A percentile compares a stretch with the other conserved stretches of the same genome.
Conservation (phyloP, 1,284 basidiomycete genomes). For the Ustilago trichophora region DNA sequence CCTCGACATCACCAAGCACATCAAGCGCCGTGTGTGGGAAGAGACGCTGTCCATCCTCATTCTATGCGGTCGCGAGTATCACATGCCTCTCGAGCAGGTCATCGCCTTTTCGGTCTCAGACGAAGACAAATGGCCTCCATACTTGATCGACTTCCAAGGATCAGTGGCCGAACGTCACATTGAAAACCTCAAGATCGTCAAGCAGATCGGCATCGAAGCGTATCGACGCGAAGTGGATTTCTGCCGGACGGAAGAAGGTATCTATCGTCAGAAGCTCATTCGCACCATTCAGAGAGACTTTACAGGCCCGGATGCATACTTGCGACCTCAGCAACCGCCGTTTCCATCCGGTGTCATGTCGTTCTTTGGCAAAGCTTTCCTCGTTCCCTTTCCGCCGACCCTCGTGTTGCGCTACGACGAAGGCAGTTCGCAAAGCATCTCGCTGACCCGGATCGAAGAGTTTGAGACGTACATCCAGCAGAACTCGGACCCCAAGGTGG, state of each 20-base stretch:
- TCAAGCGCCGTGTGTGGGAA: constrained; percentile 81
- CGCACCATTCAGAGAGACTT: constrained; percentile 49
- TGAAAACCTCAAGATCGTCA: constrained; percentile 78
- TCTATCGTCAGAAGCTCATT: constrained; percentile 32
- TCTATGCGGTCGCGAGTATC: constrained; percentile 73
- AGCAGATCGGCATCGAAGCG: constrained; percentile 48
- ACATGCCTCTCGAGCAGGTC: constrained; percentile 73
- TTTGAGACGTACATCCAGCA: constrained; percentile 75
- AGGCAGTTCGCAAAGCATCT: constrained; percentile 66
- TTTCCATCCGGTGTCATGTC: constrained; percentile 51
- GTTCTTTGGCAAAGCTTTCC: constrained; percentile 73
- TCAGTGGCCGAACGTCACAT: constrained; percentile 78
- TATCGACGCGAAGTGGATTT: constrained; percentile 34
- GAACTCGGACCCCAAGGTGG: constrained; percentile 72
- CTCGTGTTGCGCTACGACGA: constrained; percentile 77
- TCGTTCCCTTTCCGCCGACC: constrained; percentile 79
- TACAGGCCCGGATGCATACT: constrained; percentile 60
- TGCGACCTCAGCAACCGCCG: constrained; percentile 44
- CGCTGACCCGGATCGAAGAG: constrained; percentile 71
- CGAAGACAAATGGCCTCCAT: constrained; percentile 76
- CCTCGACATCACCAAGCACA: constrained; percentile 76
- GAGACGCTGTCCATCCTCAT: constrained; percentile 78
- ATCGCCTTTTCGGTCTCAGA: constrained; percentile 74
- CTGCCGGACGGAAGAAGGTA: constrained; percentile 25
- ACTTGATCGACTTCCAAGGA: constrained; percentile 76